Conservation (phyloP, 23 red algal genomes). For the Cyanidium caldarium region DNA sequence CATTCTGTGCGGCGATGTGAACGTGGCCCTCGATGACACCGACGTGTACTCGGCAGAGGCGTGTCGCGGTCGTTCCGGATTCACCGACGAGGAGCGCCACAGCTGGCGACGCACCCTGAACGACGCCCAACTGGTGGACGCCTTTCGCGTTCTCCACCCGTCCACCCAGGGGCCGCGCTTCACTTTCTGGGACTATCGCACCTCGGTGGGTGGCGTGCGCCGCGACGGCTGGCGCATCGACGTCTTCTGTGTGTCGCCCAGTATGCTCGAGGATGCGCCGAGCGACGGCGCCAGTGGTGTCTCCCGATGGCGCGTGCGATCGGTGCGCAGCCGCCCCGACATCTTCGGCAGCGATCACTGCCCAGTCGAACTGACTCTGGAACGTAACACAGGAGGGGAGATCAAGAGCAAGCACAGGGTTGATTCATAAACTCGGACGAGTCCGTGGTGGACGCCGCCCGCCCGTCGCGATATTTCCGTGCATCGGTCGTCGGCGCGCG, state of each 20-base stretch:
- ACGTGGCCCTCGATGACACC: neutral
- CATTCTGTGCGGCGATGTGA: conserved; percentile 2
- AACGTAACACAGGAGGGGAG: too few relatives aligned
- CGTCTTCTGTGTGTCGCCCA: neutral
- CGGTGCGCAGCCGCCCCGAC: neutral
- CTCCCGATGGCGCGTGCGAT: neutral
- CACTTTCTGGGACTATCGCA: neutral
- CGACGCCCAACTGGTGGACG: neutral
- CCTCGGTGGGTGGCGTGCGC: neutral
- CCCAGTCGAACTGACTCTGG: neutral
- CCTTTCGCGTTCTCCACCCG: neutral
- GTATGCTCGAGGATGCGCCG: neutral
- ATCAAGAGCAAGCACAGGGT: too few relatives aligned
- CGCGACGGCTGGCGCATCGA: conserved; percentile 1
- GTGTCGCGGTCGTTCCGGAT: neutral
- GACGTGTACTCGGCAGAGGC: neutral
- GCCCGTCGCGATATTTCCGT: too few relatives aligned
- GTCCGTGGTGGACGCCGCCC: too few relatives aligned
- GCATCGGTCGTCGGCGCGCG: too few relatives aligned
- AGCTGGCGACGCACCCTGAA: neutral
- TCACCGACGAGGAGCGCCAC: neutral
- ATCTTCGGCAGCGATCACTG: conserved; percentile 3
- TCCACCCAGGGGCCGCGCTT: neutral
- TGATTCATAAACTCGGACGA: too few relatives aligned
- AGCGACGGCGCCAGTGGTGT: neutral